Conservation (phyloP, 495 filamentous ascomycete genomes). For the Tetracladium setigerum region DNA sequence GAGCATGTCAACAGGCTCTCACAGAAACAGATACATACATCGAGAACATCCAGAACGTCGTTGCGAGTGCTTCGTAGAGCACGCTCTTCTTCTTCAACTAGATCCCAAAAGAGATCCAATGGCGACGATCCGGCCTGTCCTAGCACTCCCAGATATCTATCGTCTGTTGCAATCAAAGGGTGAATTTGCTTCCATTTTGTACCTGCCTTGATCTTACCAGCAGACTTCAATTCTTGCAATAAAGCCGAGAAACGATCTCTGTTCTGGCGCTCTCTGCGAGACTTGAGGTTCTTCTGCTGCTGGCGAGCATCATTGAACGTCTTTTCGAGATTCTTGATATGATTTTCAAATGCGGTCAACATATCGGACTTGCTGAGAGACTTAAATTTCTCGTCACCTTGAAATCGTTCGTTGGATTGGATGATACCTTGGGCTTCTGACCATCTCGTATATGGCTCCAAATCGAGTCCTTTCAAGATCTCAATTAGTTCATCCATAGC, state of each 20-base stretch:
- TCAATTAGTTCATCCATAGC: slow-evolving; percentile 79
- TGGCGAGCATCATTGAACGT: slow-evolving; percentile 84
- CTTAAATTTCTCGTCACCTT: slow-evolving; percentile 82
- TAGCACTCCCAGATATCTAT: slow-evolving; percentile 76
- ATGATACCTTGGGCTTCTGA: slow-evolving; percentile 80
- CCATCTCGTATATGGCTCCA: slow-evolving; percentile 95
- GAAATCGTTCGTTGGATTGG: slow-evolving; percentile 68
- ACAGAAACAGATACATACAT: slow-evolving; percentile 47
- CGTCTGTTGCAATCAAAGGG: slow-evolving; percentile 70
- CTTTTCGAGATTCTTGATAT: slow-evolving; percentile 86
- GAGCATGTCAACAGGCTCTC: slow-evolving; percentile 19
- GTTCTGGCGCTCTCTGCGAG: slow-evolving; percentile 74
- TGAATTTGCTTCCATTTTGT: slow-evolving; percentile 84
- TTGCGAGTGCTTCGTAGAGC: slow-evolving; percentile 73
- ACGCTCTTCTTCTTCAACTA: slow-evolving; percentile 88
- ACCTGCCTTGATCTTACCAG: slow-evolving; percentile 82
- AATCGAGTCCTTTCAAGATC: slow-evolving; percentile 73
- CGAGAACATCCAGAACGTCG: slow-evolving; percentile 81
- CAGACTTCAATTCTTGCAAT: slow-evolving; percentile 61
- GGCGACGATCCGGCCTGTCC: slow-evolving; percentile 83
- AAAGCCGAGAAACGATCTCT: slow-evolving; percentile 73
- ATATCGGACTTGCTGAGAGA: slow-evolving; percentile 82
- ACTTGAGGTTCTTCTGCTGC: slow-evolving; percentile 71
- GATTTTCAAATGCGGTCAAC: slow-evolving; percentile 87
- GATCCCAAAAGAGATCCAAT: slow-evolving; percentile 96